Conservation (phyloP, 352 stramenopile genomes). For the Phytophthora citrophthora region DNA sequence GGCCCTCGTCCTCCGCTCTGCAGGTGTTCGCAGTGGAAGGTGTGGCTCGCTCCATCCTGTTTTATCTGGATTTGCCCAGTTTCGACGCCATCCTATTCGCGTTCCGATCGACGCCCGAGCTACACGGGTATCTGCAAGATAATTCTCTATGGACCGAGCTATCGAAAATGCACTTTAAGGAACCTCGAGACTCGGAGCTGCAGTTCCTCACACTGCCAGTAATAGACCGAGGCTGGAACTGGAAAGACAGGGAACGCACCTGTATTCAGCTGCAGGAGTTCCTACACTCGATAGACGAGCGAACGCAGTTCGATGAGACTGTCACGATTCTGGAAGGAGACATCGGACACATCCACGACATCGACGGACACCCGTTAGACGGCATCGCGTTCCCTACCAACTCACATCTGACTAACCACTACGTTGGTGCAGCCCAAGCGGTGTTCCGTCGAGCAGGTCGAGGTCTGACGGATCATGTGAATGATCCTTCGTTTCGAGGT, state of each 20-base stretch:
- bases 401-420: conserved; percentile 43
- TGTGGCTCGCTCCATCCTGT: conserved; percentile 28
- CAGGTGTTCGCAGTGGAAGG: conserved; percentile 41
- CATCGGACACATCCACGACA: conserved; percentile 39
- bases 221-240: conserved; percentile 32
- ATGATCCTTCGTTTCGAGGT: conserved; percentile 37
- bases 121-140: conserved; percentile 39
- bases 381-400: conserved; percentile 61
- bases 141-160: conserved; percentile 46
- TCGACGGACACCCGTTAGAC: conserved; percentile 34
- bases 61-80: conserved; percentile 24
- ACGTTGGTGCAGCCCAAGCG: conserved; percentile 45
- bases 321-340: conserved; percentile 44
- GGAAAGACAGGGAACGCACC: conserved; percentile 23
- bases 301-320: conserved; percentile 25
- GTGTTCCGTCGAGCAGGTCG: conserved; percentile 54
- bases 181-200: conserved; percentile 23
- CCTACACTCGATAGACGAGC: conserved; percentile 41
- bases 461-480: conserved; percentile 36
- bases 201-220: conserved; percentile 27
- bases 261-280: conserved; percentile 48
- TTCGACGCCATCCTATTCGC: conserved; percentile 20
- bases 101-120: conserved; percentile 12
- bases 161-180: conserved; percentile 32
- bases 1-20: conserved; percentile 1